phyloP scores from a whole-genome alignment of 164 flowering plant species.

The Nymphaea colorata region DNA sequence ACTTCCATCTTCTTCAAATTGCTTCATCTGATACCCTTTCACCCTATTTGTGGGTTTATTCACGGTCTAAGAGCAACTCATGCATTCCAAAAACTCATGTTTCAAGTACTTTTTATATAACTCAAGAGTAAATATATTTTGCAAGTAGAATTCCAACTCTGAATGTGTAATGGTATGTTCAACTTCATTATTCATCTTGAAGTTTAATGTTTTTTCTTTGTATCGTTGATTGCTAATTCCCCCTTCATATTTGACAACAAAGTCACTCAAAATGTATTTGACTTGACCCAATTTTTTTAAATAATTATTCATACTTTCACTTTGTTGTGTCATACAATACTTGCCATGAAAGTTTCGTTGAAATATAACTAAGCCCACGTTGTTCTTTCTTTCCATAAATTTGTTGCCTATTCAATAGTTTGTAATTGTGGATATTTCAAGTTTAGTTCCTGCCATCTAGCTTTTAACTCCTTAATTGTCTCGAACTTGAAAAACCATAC shows the following conservation, averaged over 20 bases:
- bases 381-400: background rate
- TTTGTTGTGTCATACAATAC: background rate
- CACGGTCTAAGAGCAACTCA: background rate
- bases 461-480: slow-evolving; percentile 6
- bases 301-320: slow-evolving; percentile 1
- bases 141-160: background rate
- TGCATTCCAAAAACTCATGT: background rate
- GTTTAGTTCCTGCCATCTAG: background rate
- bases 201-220: background rate
- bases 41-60: too few species aligned
- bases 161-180: background rate
- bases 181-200: background rate
- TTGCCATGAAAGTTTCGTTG: slow-evolving; percentile 4
- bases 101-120: background rate
- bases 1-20: background rate
- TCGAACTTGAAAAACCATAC: background rate
- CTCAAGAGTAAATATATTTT: background rate
- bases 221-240: background rate
- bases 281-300: slow-evolving; percentile 2
- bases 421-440: background rate
- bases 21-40: background rate
- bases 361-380: slow-evolving; percentile 3
- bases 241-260: background rate
- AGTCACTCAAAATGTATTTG: background rate
- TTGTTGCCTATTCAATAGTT: slow-evolving; percentile 3